Base-by-base conservation (phyloP, 2,329 filamentous ascomycete genomes). In the Aspergillus eucalypticola region DNA sequence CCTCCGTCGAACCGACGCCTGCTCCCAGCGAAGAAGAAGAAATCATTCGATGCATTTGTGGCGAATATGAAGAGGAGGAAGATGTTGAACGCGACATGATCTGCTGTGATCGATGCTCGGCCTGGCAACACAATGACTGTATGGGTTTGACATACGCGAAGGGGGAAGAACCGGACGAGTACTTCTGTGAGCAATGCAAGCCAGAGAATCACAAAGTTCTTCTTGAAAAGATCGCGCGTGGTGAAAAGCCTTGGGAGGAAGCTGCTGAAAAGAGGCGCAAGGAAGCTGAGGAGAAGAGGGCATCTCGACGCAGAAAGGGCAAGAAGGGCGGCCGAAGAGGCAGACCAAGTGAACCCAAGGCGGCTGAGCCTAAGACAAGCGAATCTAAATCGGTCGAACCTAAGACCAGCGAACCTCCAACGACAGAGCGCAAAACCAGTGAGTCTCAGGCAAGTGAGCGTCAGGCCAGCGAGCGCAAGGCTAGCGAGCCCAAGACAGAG, bases 51-150 rank as follows among this genome's bases (percentile, higher is more conserved):
- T 99, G 94, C 76, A 90, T 97, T 53, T 99, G 94, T 73, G 94
- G 95, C 67, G 89, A 91, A 60, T 90, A 90, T 48, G 90, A 91
- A 68, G 90, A 92, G 66, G 90, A 93, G 61, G 91, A 94, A 67
- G 91, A 96, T 67, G 88, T 91, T 13, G 91, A 90, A 66, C 89
- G 95, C 69, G 88, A 92, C 55, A 98, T 96, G 92, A 96, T 99
- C 70, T 92, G 90, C 62, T 99, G 95, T 80, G 95, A 99, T 76
- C 86, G 86, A 50, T 99, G 95, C 77, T 87, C 87, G 52, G 94
- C 90, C 44, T 99, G 95, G 95, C 95, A 99, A 78, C 95, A 99
- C 78, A 97, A 97, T 71, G 89, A 96, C 64, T 99, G 95, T 74
- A 91, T 99, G 82, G 92, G 91, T 56, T 86, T 97, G 70, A 87